A percentile compares a stretch with the other conserved stretches of the same genome.
Evolutionary conservation across 2,329 filamentous ascomycete species (phyloP).

Genomic region (Sphaceloma murrayae): DNA sequence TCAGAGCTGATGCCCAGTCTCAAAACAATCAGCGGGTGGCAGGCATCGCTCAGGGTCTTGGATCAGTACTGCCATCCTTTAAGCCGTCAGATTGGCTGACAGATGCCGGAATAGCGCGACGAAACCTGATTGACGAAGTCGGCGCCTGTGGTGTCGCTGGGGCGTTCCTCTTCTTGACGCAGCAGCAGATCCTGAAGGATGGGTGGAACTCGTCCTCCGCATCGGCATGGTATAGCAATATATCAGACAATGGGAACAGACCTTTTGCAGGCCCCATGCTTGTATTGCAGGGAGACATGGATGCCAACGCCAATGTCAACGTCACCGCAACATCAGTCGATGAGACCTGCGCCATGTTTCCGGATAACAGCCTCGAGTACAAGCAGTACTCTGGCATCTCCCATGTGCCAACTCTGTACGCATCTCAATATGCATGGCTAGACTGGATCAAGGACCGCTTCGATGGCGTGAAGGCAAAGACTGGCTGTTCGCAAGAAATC

Average conservation of each 20-base stretch:
- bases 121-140: slow-evolving; percentile 21
- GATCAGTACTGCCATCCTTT: slow-evolving; percentile 26
- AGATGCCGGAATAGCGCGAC: slow-evolving; percentile 20
- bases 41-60: slow-evolving; percentile 20
- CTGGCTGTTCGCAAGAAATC: slow-evolving; percentile 20
- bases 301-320: slow-evolving; percentile 21
- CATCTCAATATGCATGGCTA: slow-evolving; percentile 27
- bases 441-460: slow-evolving; percentile 27
- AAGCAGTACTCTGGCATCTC: slow-evolving; percentile 23
- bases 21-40: slow-evolving; percentile 21
- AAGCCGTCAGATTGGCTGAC: slow-evolving; percentile 25
- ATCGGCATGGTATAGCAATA: slow-evolving; percentile 22
- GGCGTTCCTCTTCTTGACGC: slow-evolving; percentile 19
- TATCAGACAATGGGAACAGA: slow-evolving; percentile 26
- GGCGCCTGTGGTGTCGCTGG: slow-evolving; percentile 20
- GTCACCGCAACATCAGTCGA: slow-evolving; percentile 22
- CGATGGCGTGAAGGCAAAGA: slow-evolving; percentile 18
- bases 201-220: slow-evolving; percentile 21
- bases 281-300: slow-evolving; percentile 30
- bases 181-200: slow-evolving; percentile 20
- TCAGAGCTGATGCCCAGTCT: slow-evolving; percentile 18
- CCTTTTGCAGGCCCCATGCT: slow-evolving; percentile 32
- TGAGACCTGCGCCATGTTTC: slow-evolving; percentile 22
- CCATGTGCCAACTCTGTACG: slow-evolving; percentile 27
- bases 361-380: slow-evolving; percentile 23